phyloP scores from a whole-genome alignment of 768 basidiomycete species.

The Suillus plorans region DNA sequence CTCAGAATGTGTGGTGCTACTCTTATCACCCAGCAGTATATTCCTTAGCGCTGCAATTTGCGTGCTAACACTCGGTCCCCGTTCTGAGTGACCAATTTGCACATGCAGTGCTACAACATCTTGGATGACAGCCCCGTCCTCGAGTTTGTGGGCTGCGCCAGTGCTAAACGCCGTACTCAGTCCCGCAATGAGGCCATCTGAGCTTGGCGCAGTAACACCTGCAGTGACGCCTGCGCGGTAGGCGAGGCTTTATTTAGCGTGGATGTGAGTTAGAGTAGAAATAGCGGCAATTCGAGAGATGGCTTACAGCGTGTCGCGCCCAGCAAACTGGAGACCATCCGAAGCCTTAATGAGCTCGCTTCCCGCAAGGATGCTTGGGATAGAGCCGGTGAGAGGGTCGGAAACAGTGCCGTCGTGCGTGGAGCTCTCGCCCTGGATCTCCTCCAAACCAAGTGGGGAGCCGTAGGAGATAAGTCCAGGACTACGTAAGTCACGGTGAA shows the following conservation, averaged over 20 bases:
- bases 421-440: slow-evolving; percentile 51
- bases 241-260: slow-evolving; percentile 57
- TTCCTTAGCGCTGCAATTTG: slow-evolving; percentile 73
- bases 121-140: slow-evolving; percentile 58
- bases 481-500: slow-evolving; percentile 28
- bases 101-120: slow-evolving; percentile 64
- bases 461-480: slow-evolving; percentile 45
- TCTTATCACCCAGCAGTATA: slow-evolving; percentile 46
- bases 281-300: slow-evolving; percentile 2
- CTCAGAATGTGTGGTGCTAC: slow-evolving; percentile 35
- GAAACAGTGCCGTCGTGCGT: slow-evolving; percentile 60
- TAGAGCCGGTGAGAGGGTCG: slow-evolving; percentile 36
- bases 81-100: slow-evolving; percentile 44
- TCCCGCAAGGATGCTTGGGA: slow-evolving; percentile 37
- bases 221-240: slow-evolving; percentile 65
- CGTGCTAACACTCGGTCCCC: slow-evolving; percentile 66
- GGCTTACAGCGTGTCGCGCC: slow-evolving; percentile 54
- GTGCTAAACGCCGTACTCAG: slow-evolving; percentile 59
- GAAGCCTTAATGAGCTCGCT: slow-evolving; percentile 54
- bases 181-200: slow-evolving; percentile 52
- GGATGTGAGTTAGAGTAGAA: slow-evolving; percentile 15
- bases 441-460: slow-evolving; percentile 50
- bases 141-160: slow-evolving; percentile 54
- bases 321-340: slow-evolving; percentile 72
- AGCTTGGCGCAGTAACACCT: slow-evolving; percentile 57